Conservation (phyloP, 208 protist species). For the Leishmania aethiopica region DNA sequence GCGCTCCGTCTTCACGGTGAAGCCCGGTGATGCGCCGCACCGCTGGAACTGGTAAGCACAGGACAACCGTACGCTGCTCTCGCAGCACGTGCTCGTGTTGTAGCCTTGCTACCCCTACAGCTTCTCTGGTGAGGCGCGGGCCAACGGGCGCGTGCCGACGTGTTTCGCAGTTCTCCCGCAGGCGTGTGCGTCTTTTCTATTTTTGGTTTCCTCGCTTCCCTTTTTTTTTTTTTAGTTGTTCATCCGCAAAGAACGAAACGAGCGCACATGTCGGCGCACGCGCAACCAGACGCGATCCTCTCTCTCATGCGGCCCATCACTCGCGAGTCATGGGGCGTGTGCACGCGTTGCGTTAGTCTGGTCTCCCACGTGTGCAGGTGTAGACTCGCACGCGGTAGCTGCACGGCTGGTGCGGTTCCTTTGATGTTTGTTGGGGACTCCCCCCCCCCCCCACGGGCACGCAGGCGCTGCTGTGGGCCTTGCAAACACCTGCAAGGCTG, state of each 20-base stretch:
- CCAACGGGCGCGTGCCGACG: not conserved
- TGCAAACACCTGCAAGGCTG: not conserved
- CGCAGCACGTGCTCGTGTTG: not conserved
- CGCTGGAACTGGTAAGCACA: constrained; percentile 83
- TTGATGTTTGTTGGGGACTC: not conserved
- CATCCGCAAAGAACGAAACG: constrained; percentile 13
- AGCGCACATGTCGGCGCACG: not conserved
- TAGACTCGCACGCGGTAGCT: not conserved
- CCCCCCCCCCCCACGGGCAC: too few relatives aligned
- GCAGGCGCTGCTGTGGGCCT: not conserved
- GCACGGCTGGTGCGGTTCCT: not conserved
- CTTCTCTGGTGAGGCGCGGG: not conserved
- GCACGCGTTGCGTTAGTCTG: too few relatives aligned
- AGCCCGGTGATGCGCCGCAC: constrained; percentile 77
- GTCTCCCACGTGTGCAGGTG: not conserved
- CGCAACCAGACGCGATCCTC: not conserved
- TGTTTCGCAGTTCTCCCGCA: not conserved
- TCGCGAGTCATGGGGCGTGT: not conserved
- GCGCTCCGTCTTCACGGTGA: constrained; percentile 74
- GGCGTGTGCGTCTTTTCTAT: not conserved
- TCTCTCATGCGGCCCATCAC: not conserved
- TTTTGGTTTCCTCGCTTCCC: constrained; percentile 23
- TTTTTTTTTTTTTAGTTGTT: constrained; percentile 20
- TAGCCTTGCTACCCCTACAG: not conserved
- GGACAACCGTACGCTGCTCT: not conserved